Percentiles rank a stretch among this genome's conserved stretches.
Conservation (phyloP, 169 alveolate species). For the Cryptosporidium sp. region DNA sequence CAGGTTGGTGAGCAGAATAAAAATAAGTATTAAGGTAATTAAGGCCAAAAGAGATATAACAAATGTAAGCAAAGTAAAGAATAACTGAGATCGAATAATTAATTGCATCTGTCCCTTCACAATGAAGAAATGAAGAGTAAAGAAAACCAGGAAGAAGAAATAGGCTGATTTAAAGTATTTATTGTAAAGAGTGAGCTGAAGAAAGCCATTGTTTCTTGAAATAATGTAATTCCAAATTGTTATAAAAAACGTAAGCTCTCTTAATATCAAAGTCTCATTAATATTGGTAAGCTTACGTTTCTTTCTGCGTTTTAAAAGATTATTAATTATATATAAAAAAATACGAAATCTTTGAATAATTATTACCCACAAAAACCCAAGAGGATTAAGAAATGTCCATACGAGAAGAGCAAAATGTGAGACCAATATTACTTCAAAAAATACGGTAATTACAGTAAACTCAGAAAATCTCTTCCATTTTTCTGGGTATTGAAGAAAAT, state of each 20-base stretch:
- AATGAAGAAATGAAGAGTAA: slow-evolving; percentile 40
- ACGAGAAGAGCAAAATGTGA: slow-evolving; percentile 29
- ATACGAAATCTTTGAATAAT: slow-evolving; percentile 39
- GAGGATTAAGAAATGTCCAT: slow-evolving; percentile 57
- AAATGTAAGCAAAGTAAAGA: slow-evolving; percentile 28
- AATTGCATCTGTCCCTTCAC: slow-evolving; percentile 2
- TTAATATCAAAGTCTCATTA: slow-evolving; percentile 35
- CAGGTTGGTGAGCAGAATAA: slow-evolving; percentile 36
- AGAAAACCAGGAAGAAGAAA: slow-evolving; percentile 24
- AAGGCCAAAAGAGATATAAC: slow-evolving; percentile 1
- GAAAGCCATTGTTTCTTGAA: slow-evolving; percentile 62
- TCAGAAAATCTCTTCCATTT: slow-evolving; percentile 48
- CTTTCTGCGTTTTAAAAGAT: slow-evolving; percentile 13
- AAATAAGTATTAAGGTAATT: not conserved
- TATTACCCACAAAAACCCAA: slow-evolving; percentile 62
- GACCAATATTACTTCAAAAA: slow-evolving; percentile 2
- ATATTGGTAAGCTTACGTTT: slow-evolving; percentile 28
- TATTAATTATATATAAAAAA: slow-evolving; percentile 29
- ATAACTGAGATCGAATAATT: slow-evolving; percentile 37
- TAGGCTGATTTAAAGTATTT: slow-evolving; percentile 40
- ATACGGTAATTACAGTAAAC: not conserved
- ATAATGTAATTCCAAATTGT: slow-evolving; percentile 57
- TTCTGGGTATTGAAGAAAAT: slow-evolving; percentile 56
- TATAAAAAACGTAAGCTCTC: slow-evolving; percentile 61
- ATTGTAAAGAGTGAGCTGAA: slow-evolving; percentile 62